phyloP scores from a whole-genome alignment of 805 yeast genomes.

The Lipomyces yamadae region DNA sequence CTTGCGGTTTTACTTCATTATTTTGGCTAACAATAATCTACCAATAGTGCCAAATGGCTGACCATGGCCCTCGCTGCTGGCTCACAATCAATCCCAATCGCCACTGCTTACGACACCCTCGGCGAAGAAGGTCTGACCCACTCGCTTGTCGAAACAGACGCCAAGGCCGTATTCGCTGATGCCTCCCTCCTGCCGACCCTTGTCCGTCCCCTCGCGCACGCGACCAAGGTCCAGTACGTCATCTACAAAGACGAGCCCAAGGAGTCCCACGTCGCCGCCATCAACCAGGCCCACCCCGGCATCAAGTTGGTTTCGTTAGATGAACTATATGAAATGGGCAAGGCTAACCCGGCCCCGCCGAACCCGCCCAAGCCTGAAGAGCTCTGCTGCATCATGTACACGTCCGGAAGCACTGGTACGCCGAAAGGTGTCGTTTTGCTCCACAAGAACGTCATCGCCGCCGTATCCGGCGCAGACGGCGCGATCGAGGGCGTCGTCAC shows the following conservation, averaged over 20 bases:
- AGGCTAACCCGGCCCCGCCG: constrained; percentile 51
- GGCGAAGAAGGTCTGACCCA: constrained; percentile 81
- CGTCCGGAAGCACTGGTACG: constrained; percentile 84
- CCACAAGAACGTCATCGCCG: constrained; percentile 75
- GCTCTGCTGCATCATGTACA: constrained; percentile 78
- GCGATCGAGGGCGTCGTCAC: constrained; percentile 58
- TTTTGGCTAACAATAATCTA: constrained; percentile 1
- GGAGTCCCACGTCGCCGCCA: constrained; percentile 56
- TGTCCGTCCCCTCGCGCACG: constrained; percentile 70
- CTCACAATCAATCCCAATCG: constrained; percentile 81
- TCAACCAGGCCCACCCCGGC: constrained; percentile 75
- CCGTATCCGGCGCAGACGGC: constrained; percentile 79
- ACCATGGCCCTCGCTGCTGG: constrained; percentile 53
- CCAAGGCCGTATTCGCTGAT: constrained; percentile 82
- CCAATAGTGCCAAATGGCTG: constrained; percentile 32
- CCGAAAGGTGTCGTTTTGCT: constrained; percentile 82
- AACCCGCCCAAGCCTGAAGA: constrained; percentile 61
- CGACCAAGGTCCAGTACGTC: constrained; percentile 64
- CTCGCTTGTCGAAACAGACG: constrained; percentile 80
- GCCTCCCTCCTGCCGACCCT: constrained; percentile 70
- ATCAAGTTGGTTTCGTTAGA: constrained; percentile 66
- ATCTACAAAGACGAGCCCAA: constrained; percentile 60
- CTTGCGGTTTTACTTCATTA: not conserved
- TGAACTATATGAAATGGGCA: constrained; percentile 67
- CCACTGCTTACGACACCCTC: constrained; percentile 94